Evolutionary conservation across 2,329 filamentous ascomycete species (phyloP).

Genomic region (Trichoderma hamatum): DNA sequence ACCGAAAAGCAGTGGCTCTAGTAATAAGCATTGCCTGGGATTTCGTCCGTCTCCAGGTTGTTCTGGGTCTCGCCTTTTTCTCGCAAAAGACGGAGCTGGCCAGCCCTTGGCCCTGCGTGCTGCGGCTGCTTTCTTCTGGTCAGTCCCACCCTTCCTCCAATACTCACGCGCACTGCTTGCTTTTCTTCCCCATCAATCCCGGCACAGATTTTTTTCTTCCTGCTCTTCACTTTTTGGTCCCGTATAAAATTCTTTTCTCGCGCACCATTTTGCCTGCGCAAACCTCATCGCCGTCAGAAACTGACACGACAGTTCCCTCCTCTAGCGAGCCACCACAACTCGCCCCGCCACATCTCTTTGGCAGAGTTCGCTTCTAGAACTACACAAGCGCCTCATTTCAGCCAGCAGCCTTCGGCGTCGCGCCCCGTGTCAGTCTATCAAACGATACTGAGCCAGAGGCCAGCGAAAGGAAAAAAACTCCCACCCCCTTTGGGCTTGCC

Average conservation of each 20-base stretch:
- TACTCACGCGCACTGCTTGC: slow-evolving; percentile 29
- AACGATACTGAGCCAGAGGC: neutral
- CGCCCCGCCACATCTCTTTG: slow-evolving; percentile 11
- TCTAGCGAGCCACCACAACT: neutral
- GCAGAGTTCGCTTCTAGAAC: slow-evolving; percentile 24
- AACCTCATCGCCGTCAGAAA: slow-evolving; percentile 26
- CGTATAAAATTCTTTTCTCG: slow-evolving; percentile 41
- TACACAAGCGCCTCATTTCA: slow-evolving; percentile 20
- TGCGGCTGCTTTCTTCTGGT: slow-evolving; percentile 5
- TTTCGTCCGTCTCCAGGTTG: slow-evolving; percentile 2
- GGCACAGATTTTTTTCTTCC: slow-evolving; percentile 34
- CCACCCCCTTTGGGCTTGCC: slow-evolving; percentile 30
- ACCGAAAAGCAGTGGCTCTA: neutral
- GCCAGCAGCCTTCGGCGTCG: slow-evolving; percentile 2
- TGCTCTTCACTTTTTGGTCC: slow-evolving; percentile 20
- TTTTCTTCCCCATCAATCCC: slow-evolving; percentile 34
- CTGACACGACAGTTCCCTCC: slow-evolving; percentile 18
- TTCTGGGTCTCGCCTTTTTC: slow-evolving; percentile 3
- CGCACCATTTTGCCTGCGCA: slow-evolving; percentile 29
- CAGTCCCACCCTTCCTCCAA: slow-evolving; percentile 20
- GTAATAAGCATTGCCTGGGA: slow-evolving; percentile 33
- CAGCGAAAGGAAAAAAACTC: neutral
- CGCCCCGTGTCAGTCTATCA: slow-evolving; percentile 25
- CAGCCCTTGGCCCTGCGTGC: neutral
- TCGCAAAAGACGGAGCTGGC: slow-evolving; percentile 28